Evolutionary conservation across 192 early-diverging fungal genomes (phyloP), one percentile per base, ranked within the genome.

Genomic region (Pilaira anomala): DNA sequence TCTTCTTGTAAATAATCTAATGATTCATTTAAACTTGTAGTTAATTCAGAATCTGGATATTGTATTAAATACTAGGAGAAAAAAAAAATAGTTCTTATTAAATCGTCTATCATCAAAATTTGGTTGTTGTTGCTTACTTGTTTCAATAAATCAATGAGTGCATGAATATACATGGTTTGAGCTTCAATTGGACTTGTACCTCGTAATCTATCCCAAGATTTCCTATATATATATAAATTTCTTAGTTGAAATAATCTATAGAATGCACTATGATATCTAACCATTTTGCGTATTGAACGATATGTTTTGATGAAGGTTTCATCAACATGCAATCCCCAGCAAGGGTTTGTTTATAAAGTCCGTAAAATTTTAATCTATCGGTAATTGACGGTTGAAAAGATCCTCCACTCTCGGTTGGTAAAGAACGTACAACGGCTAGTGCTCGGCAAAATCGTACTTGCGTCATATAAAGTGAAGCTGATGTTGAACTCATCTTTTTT

Each of bases 261-360:
- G 13, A 33, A 2, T 7, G 18, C 12, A 40, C 12, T 16, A 21
- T 13, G 13, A 19, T 24, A 12, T 46, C 8, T 59, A 64, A 70
- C 71, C 71, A 73, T 53, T 73, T 73, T 11, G 65, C 65, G 44
- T 57, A 67, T 40, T 67, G 46, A 1, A 66, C 46, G 0, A 50
- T 12, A 18, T 58, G 29, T 19, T 48, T 48, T 16, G 65, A 56
- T 30, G 65, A 58, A 8, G 71, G 71, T 29, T 48, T 44, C 36
- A 60, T 39, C 13, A 41, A n/a, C 41, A 45, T 42, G 39, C 60
- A 63, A 18, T 66, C 65, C 0, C 71, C 71, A 3, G 36, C 40
- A 4, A 65, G 50, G 7, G 64, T 59, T 45, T 72, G 70, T 45
- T 66, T 72, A 42, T 72, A 72, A 48, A 72, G 59, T 22, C 70